Percentiles rank a stretch among this genome's conserved stretches.
Conservation (phyloP, 2,329 filamentous ascomycete genomes). For the Mycocentrospora acerina region DNA sequence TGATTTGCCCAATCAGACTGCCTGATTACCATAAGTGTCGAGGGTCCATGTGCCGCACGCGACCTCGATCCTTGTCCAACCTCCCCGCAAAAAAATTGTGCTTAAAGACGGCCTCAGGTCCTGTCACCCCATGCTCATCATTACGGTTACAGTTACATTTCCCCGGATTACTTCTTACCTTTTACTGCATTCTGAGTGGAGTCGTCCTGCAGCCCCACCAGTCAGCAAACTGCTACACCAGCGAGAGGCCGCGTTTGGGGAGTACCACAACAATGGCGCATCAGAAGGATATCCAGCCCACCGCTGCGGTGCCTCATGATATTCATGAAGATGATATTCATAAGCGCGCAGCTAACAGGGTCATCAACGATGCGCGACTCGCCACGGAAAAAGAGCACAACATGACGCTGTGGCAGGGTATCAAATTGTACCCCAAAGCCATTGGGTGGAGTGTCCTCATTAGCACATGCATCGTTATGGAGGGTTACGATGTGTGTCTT, state of each 20-base stretch:
- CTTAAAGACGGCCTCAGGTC: too few species aligned
- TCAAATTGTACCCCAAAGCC: slow-evolving; percentile 83
- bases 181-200: neutral
- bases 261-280: slow-evolving; percentile 15
- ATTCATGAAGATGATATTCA: slow-evolving; percentile 21
- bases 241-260: too few species aligned
- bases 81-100: too few species aligned
- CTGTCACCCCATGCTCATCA: too few species aligned
- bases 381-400: slow-evolving; percentile 53
- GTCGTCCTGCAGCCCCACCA: neutral
- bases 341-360: slow-evolving; percentile 30
- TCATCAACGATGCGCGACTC: slow-evolving; percentile 46
- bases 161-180: neutral
- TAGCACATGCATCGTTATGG: slow-evolving; percentile 90
- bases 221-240: neutral
- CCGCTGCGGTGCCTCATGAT: slow-evolving; percentile 12
- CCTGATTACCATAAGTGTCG: too few species aligned
- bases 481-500: slow-evolving; percentile 81
- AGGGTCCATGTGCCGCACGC: too few species aligned
- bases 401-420: slow-evolving; percentile 67
- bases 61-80: too few species aligned
- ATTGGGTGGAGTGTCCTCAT: slow-evolving; percentile 81
- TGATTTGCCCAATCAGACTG: too few species aligned
- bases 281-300: slow-evolving; percentile 29
- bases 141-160: neutral